phyloP scores from a whole-genome alignment of 2,329 filamentous ascomycete genomes.

The Arthroderma uncinatum region DNA sequence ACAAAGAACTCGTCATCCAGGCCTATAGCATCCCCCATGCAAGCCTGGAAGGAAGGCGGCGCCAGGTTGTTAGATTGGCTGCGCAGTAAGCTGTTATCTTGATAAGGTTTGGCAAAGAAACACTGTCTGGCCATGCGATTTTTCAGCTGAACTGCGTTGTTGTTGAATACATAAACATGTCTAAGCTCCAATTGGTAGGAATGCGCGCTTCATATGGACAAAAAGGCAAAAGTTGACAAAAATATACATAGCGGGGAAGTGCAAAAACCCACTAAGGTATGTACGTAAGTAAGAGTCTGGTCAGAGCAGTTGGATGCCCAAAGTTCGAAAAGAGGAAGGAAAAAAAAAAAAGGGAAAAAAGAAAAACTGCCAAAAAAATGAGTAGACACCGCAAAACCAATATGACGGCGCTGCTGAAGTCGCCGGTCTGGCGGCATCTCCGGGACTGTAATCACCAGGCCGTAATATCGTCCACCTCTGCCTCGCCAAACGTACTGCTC shows the following conservation, averaged over 20 bases:
- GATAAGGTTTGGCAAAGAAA: not conserved
- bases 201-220: not conserved
- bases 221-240: not conserved
- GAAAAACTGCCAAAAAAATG: not conserved
- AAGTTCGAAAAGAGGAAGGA: not conserved
- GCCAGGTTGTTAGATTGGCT: not conserved
- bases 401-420: not conserved
- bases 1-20: too few species aligned
- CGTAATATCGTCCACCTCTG: conserved; percentile 91
- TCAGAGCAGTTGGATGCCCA: not conserved
- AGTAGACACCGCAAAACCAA: not conserved
- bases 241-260: not conserved
- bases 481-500: conserved; percentile 87
- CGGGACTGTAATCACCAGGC: conserved; percentile 55
- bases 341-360: not conserved
- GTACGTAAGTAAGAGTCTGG: too few species aligned
- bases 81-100: not conserved
- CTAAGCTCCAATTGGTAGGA: not conserved
- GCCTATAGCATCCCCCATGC: too few species aligned
- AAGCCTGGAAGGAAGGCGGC: not conserved
- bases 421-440: not conserved
- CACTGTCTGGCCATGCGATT: not conserved
- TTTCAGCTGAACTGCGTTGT: not conserved
- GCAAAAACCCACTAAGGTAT: not conserved
- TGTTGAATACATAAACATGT: conserved; percentile 5